Conservation (phyloP, 305 asterid genomes). For the Solanum hybrid region DNA sequence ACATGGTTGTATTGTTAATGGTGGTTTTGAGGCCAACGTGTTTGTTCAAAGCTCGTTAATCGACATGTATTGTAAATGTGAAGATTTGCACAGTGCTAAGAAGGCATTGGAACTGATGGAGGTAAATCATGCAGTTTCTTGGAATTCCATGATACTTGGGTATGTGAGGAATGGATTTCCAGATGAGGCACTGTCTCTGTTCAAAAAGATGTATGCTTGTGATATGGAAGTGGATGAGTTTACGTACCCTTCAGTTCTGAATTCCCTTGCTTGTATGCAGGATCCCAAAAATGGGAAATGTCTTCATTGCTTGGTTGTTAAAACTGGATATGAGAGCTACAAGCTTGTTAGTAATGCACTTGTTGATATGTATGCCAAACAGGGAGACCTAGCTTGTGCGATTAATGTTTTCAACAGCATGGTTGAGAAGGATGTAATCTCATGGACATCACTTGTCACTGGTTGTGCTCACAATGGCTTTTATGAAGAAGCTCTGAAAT, state of each 20-base stretch:
- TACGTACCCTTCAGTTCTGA: slow-evolving; percentile 65
- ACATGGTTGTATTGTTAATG: slow-evolving; percentile 49
- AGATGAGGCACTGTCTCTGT: slow-evolving; percentile 49
- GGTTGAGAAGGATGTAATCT: slow-evolving; percentile 60
- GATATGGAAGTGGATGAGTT: slow-evolving; percentile 57
- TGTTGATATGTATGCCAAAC: slow-evolving; percentile 81
- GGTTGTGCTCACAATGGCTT: slow-evolving; percentile 56
- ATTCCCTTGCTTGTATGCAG: slow-evolving; percentile 44
- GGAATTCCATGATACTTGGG: slow-evolving; percentile 77
- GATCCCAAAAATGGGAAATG: slow-evolving; percentile 31
- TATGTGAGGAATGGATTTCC: slow-evolving; percentile 42
- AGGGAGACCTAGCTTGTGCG: slow-evolving; percentile 33
- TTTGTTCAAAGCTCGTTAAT: slow-evolving; percentile 72
- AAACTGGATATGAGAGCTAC: slow-evolving; percentile 47
- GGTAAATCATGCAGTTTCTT: slow-evolving; percentile 48
- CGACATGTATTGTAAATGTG: slow-evolving; percentile 80
- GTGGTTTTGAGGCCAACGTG: slow-evolving; percentile 72
- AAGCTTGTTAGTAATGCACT: slow-evolving; percentile 59
- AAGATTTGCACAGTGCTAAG: slow-evolving; percentile 51
- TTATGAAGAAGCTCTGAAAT: slow-evolving; percentile 51
- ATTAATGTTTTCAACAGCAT: slow-evolving; percentile 28
- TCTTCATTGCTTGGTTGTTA: slow-evolving; percentile 50
- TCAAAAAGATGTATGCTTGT: slow-evolving; percentile 43
- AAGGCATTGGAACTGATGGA: slow-evolving; percentile 41
- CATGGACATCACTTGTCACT: slow-evolving; percentile 78